Percentiles rank a stretch among this genome's conserved stretches.
Evolutionary conservation across 1,139 yeast genomes (phyloP).

Genomic region (Kodamaea sp.): DNA sequence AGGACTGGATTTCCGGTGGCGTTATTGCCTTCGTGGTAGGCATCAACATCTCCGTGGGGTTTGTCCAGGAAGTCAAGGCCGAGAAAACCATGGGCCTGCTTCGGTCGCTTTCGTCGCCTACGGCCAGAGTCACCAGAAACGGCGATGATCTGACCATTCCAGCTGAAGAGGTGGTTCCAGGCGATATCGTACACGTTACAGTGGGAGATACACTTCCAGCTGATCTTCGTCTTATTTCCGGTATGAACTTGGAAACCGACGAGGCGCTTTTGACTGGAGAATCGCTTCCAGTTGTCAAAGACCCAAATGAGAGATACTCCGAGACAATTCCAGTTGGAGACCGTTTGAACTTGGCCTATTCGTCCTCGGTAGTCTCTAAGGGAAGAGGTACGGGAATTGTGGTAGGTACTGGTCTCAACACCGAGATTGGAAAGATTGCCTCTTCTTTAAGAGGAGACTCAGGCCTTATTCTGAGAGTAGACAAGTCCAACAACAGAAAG

Average conservation of each 20-base stretch:
- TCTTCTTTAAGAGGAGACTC: conserved; percentile 30
- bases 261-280: conserved; percentile 58
- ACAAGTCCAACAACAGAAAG: conserved; percentile 21
- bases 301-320: conserved; percentile 23
- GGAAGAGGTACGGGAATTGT: conserved; percentile 52
- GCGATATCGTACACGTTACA: conserved; percentile 45
- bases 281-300: conserved; percentile 44
- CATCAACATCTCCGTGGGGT: conserved; percentile 34
- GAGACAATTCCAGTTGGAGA: conserved; percentile 40
- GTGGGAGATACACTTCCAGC: conserved; percentile 56
- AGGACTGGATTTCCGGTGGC: conserved; percentile 87
- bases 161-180: conserved; percentile 50
- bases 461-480: conserved; percentile 28
- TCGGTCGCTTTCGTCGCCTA: conserved; percentile 31
- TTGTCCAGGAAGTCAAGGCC: conserved; percentile 37
- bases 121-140: conserved; percentile 43
- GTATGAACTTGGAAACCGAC: conserved; percentile 48
- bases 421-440: conserved; percentile 54
- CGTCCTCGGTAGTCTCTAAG: conserved; percentile 46
- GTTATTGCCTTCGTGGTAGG: conserved; percentile 56
- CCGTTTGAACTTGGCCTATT: conserved; percentile 46
- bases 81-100: conserved; percentile 43
- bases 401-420: conserved; percentile 45
- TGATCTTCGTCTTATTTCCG: conserved; percentile 42
- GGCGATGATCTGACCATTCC: conserved; percentile 37